phyloP scores from a whole-genome alignment of 1,139 yeast genomes.

The Geotrichum macrosporum region DNA sequence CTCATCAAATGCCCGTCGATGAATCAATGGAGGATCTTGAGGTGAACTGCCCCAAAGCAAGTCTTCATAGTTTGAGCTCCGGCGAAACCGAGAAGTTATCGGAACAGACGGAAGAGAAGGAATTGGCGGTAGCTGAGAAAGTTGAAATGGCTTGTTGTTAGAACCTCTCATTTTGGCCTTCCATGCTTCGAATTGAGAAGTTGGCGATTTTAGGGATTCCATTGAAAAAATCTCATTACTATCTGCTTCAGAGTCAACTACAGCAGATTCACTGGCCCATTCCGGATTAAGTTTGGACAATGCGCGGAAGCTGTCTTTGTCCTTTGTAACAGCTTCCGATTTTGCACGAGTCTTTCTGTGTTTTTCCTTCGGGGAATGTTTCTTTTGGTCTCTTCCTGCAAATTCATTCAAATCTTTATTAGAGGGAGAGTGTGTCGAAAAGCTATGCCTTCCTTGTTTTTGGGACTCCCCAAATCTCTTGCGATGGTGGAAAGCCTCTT shows the following conservation, averaged over 20 bases:
- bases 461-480: conserved; percentile 20
- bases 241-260: conserved; percentile 8
- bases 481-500: conserved; percentile 19
- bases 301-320: conserved; percentile 25
- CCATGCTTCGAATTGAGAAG: conserved; percentile 24
- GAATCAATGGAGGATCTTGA: neutral
- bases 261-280: conserved; percentile 13
- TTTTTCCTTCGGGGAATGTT: conserved; percentile 19
- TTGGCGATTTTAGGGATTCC: conserved; percentile 11
- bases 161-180: conserved; percentile 14
- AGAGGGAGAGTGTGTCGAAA: conserved; percentile 3
- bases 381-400: conserved; percentile 11
- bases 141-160: neutral
- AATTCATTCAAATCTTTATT: neutral
- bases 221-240: neutral
- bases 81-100: conserved; percentile 7
- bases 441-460: conserved; percentile 11
- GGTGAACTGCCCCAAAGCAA: conserved; percentile 17
- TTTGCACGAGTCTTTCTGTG: conserved; percentile 23
- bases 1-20: conserved; percentile 1
- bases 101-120: neutral
- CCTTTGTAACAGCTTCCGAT: conserved; percentile 20
- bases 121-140: conserved; percentile 1
- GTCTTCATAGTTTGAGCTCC: conserved; percentile 18
- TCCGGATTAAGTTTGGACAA: conserved; percentile 11